These are phyloP conservation scores for Trichoderma sp. DNA, from an alignment of 2,329 filamentous ascomycete species.

Conservation along the genomic window DNA sequence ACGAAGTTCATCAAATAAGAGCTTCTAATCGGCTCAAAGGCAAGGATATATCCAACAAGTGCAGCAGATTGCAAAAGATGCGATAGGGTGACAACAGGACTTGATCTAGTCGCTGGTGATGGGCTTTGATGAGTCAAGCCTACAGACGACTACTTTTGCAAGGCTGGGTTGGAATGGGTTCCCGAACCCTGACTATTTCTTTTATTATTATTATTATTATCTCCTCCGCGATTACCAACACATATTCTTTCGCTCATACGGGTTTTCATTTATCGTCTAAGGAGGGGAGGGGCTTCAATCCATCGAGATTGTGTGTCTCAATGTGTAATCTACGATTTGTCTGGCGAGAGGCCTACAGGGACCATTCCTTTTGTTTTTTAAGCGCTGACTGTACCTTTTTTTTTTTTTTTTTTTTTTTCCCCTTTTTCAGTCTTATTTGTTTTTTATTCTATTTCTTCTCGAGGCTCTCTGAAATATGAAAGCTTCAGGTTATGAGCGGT, in stretches of 20 bases:
- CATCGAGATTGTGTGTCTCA: not conserved
- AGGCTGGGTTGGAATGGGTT: not conserved
- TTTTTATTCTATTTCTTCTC: not conserved
- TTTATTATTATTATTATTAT: not conserved
- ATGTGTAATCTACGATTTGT: conserved; percentile 8
- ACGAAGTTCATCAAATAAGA: not conserved
- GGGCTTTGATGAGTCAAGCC: not conserved
- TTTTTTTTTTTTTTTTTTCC: not conserved
- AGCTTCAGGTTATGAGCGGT: not conserved
- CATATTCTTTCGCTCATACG: not conserved
- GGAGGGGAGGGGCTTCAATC: not conserved
- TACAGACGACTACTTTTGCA: not conserved
- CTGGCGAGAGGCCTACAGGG: not conserved
- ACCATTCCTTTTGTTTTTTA: not conserved
- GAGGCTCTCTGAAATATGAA: not conserved
- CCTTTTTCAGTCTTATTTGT: not conserved
- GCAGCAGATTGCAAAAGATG: not conserved
- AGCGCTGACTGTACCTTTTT: not conserved
- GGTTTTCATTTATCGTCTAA: not conserved
- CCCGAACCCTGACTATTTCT: not conserved
- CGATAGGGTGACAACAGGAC: conserved; percentile 8
- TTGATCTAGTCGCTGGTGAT: conserved; percentile 5
- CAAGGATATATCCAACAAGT: not conserved
- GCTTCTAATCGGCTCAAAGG: no score
- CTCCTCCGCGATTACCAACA: not conserved